phyloP scores from a whole-genome alignment of 2,329 filamentous ascomycete genomes.

The Phaeosphaeriaceae sp. region DNA sequence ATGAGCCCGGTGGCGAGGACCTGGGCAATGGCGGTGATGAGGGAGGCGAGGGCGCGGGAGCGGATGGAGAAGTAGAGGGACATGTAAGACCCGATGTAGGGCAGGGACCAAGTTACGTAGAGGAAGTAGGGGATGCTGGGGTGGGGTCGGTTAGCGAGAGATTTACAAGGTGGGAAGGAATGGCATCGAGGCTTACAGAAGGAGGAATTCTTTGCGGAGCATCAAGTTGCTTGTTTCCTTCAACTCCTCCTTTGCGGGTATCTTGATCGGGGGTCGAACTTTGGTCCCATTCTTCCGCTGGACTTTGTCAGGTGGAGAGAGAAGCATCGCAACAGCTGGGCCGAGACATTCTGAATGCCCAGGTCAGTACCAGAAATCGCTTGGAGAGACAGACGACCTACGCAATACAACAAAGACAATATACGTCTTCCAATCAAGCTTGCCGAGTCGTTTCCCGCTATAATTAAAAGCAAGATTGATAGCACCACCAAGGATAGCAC shows the following conservation, averaged over 20 bases:
- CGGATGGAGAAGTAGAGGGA: conserved; percentile 24
- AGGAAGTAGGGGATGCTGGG: conserved; percentile 27
- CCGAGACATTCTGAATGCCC: conserved; percentile 19
- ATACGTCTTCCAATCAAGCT: conserved; percentile 34
- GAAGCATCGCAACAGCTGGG: conserved; percentile 22
- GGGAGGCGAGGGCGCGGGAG: conserved; percentile 21
- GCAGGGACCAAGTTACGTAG: conserved; percentile 28
- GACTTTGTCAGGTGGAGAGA: conserved; percentile 19
- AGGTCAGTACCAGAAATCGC: not conserved
- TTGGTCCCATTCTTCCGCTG: conserved; percentile 20
- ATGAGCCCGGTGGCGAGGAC: conserved; percentile 20
- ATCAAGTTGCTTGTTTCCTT: conserved; percentile 15
- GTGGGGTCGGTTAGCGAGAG: not conserved
- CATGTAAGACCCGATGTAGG: conserved; percentile 26
- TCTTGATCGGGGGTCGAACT: conserved; percentile 10
- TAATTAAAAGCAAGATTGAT: conserved; percentile 30
- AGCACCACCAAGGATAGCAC: conserved; percentile 21
- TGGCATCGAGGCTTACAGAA: conserved; percentile 6
- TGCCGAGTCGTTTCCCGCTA: conserved; percentile 25
- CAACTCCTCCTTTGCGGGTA: conserved; percentile 16
- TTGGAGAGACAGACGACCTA: conserved; percentile 16
- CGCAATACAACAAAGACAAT: conserved; percentile 36
- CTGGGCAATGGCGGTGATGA: conserved; percentile 32
- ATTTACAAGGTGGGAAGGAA: too few species aligned
- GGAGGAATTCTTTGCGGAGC: conserved; percentile 9